Conservation (phyloP, 345 rosid species). For the Aethionema arabicum region DNA sequence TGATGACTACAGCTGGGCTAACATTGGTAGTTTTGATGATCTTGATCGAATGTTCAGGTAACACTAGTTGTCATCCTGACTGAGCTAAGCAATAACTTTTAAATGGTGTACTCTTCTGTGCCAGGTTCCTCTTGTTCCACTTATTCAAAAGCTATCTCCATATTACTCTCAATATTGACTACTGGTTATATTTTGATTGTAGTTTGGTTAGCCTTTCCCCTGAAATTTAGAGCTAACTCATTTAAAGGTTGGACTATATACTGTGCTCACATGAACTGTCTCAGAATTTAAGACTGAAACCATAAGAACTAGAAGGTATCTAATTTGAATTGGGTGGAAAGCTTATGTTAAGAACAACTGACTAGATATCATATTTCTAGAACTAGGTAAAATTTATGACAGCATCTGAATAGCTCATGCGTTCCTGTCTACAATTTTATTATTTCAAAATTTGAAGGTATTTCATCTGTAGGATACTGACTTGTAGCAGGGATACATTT, state of each 20-base stretch:
- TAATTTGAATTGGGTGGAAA: constrained; percentile 10
- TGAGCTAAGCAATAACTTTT: constrained; percentile 11
- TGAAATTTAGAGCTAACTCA: too few species aligned
- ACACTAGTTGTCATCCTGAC: constrained; percentile 31
- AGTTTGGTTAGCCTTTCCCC: too few species aligned
- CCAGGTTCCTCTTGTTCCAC: neutral
- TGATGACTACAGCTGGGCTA: constrained; percentile 85
- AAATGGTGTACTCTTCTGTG: neutral
- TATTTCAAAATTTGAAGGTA: neutral
- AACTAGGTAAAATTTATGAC: neutral
- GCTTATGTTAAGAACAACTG: neutral
- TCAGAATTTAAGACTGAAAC: neutral
- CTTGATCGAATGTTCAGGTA: constrained; percentile 93
- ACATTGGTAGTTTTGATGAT: constrained; percentile 95
- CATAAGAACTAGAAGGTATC: neutral
- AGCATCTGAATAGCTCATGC: neutral
- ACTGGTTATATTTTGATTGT: neutral
- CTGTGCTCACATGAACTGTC: constrained; percentile 3
- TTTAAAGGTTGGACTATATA: too few species aligned
- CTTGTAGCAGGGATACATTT: neutral
- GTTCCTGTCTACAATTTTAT: neutral
- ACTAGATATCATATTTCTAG: neutral
- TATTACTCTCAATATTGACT: too few species aligned
- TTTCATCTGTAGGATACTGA: constrained; percentile 10
- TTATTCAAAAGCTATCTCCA: too few species aligned